Base-by-base conservation (phyloP, 352 stramenopile species). In the Bremia lactucae region DNA sequence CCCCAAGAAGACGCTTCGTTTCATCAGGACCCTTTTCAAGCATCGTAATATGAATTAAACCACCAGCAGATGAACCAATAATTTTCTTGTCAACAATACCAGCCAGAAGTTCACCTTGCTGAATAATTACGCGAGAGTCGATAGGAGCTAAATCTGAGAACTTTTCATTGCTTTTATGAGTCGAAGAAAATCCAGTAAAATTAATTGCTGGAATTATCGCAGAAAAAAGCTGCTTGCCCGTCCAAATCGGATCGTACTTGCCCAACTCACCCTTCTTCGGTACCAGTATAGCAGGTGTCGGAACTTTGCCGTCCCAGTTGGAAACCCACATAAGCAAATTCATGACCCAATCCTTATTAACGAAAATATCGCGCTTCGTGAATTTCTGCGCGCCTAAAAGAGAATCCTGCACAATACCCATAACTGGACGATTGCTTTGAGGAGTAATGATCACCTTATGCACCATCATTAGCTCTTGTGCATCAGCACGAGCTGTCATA, bases 41-140 rank as follows among this genome's bases (percentile, higher is more conserved):
- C 93, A 96, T 98, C 18, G 84, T 94, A 16, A 96, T 97, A 65
- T 99, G 97, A 38, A 99, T 96, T 16, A 99, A 71, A 57, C 94
- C 94, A 50, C 95, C 95, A 25, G 75, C 96, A 39, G 90, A 95
- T 10, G 91, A 97, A 57, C 96, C 97, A 60, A 99, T 97, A 14
- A 88, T 96, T 58, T 98, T 98, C 72, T 99, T 99, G 64, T 99
- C 95, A 64, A 99, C 96, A 24, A 96, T 97, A 54, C 96, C 96
- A 55, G 92, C 87, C 10, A 99, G 56, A 2, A 99, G 57, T 55
- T 98, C 88, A 43, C 96, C 96, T 42, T 97, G 84, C 48, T 98
- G 82, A 23, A 99, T 96, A 42, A 97, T 92, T n/a, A 99, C 95
- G 39, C 91, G 62, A 38, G 94, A 96, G 56, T 99, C 96, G 24